Evolutionary conservation across 495 filamentous ascomycete genomes (phyloP), one percentile per base, ranked within the genome.

Genomic region (Tuber magnatum): DNA sequence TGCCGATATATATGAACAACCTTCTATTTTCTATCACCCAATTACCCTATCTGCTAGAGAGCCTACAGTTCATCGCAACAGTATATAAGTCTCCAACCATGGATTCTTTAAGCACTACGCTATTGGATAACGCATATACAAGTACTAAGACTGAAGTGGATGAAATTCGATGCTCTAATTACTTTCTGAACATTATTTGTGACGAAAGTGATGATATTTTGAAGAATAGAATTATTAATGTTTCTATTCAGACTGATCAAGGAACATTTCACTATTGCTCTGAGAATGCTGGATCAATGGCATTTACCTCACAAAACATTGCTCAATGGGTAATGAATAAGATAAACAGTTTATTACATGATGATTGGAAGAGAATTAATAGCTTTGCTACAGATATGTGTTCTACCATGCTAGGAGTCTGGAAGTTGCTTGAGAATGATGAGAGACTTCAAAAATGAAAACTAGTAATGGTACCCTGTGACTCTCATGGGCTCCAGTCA

Each of bases 1-100:
- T 72, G 40, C 38, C 28, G 32, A 38, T 72, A 56, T 72, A 72
- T 3, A 72, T 72, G 28, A 72, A 72, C 32, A 72, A 72, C 71
- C 44, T 72, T 28, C 71, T 12, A 22, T 72, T 72, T n/a, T 40
- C 48, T 7, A 39, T 61, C 24, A 46, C 44, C 1, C 16, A 46
- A 46, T 46, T 12, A 0, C 0, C 44, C 44, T 46, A 46, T 3
- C 6, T 20, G 6, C 16, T 20, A 22, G n/a, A 46, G 0, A 46
- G 44, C 44, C n/a, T 72, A 22, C 44, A 39, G 41, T 72, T 72
- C 24, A 38, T 56, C 39, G 71, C 43, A 51, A 44, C 71, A 56
- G 71, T 44, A 2, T 72, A 51, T 56, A 46, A 46, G 3, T 18
- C 44, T 22, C 71, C n/a, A 10, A 28, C 8, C 3, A 39, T 24